phyloP scores from a whole-genome alignment of 192 early-diverging fungal genomes.

The Spizellomyces punctatus region DNA sequence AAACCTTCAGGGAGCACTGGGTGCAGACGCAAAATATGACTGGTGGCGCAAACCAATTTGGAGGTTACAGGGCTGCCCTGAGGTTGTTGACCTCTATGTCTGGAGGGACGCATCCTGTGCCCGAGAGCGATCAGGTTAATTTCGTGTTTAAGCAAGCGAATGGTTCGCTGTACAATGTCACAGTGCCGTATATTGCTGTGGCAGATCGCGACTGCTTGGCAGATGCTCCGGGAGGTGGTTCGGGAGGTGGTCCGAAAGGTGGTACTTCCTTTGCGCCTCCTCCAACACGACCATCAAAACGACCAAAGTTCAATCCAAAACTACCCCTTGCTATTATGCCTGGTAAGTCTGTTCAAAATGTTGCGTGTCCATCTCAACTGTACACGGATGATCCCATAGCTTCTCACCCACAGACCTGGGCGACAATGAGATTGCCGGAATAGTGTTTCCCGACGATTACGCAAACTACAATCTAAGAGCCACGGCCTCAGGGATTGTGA shows the following conservation, averaged over 20 bases:
- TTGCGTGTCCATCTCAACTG: not conserved
- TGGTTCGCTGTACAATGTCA: conserved; percentile 9
- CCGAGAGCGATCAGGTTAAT: conserved; percentile 15
- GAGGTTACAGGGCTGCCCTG: conserved; percentile 19
- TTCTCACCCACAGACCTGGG: no score
- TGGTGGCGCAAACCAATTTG: conserved; percentile 20
- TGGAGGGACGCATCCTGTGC: conserved; percentile 6
- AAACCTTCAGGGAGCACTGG: conserved; percentile 13
- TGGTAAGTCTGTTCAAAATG: not conserved
- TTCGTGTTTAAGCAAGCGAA: conserved; percentile 9
- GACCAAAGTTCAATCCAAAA: not conserved
- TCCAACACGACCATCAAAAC: not conserved
- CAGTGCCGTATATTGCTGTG: conserved; percentile 6
- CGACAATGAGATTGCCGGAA: not conserved
- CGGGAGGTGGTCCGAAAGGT: not conserved
- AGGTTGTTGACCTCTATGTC: not conserved
- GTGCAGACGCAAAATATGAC: not conserved
- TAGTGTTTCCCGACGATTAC: not conserved
- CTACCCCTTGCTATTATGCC: not conserved
- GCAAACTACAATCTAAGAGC: conserved; percentile 1
- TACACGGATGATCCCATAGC: no score
- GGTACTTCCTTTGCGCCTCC: not conserved
- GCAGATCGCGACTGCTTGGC: conserved; percentile 15
- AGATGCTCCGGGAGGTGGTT: conserved; percentile 3
- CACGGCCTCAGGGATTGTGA: conserved; percentile 1